Evolutionary conservation across 2,329 filamentous ascomycete species (phyloP), one percentile per base, ranked within the genome.

Genomic region (Nannizzia gypsea): DNA sequence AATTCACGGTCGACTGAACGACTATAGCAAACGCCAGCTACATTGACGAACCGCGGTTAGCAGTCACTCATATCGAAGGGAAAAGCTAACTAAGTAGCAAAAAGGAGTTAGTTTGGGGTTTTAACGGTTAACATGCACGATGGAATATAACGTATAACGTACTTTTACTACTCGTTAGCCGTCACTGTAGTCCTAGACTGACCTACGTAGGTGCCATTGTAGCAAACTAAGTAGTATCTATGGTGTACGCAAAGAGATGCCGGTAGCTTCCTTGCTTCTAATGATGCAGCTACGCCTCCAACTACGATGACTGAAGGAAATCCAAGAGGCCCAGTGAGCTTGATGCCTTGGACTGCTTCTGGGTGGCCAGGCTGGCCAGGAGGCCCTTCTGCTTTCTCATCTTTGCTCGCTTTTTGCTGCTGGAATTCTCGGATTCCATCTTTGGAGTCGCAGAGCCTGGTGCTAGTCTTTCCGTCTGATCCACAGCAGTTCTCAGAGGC

Each of bases 391-490:
- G 74, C 63, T 81, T 83, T 26, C 81, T 72, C 59, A 78, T 72
- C 65, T 81, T 82, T 24, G 79, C 78, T 64, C 80, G 72, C 65
- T 81, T 80, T 68, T 81, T 82, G 71, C 79, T 82, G 70, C 67
- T 80, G 13, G 74, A 70, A 48, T 78, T 75, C 1, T 73, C 71
- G 5, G 64, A 66, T 17, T 65, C 61, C n/a, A 61, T 48, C 44
- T 66, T 66, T 34, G 42, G 59, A 26, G 48, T 6, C n/a, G 15
- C 11, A 31, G n/a, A n/a, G 5, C 11, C n/a, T 9, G 34, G 56
- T 56, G 60, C 58, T 3, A 56, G 36, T 11, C 4, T 24, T 24
- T 38, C 22, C n/a, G 34, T 13, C n/a, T 15, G 11, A 40, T 38
- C 3, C 17, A 9, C 11, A 34, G 31, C 17, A 40, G 17, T 15